phyloP scores from a whole-genome alignment of 1,284 basidiomycete genomes.

The Ustilago bromivora region DNA sequence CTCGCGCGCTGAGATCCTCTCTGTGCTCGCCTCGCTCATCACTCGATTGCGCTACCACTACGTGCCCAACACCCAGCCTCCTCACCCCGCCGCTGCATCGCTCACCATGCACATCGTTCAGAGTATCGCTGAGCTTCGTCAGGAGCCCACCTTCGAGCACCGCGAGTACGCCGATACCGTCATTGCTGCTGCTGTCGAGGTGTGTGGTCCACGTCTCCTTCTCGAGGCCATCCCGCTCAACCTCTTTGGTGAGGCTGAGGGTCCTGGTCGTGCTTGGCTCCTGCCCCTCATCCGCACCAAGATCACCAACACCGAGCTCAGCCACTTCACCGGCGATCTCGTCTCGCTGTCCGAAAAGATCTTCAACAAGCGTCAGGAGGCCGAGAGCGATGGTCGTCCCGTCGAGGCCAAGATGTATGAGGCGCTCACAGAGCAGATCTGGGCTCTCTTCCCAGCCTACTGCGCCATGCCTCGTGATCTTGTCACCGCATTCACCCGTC shows the following conservation, averaged over 20 bases:
- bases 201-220: conserved; percentile 85
- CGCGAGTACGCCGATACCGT: conserved; percentile 88
- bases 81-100: conserved; percentile 73
- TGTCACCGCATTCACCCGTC: conserved; percentile 49
- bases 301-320: conserved; percentile 82
- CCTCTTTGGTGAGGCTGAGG: conserved; percentile 71
- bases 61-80: conserved; percentile 66
- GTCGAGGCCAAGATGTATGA: conserved; percentile 93
- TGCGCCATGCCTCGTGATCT: conserved; percentile 88
- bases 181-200: conserved; percentile 83
- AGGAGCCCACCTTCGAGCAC: conserved; percentile 86
- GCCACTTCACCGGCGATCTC: conserved; percentile 89
- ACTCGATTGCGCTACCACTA: conserved; percentile 58
- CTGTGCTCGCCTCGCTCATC: conserved; percentile 60
- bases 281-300: conserved; percentile 86
- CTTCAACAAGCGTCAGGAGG: conserved; percentile 76
- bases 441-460: conserved; percentile 78
- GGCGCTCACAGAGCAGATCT: conserved; percentile 90
- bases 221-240: conserved; percentile 85
- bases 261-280: conserved; percentile 86
- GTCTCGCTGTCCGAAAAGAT: conserved; percentile 93
- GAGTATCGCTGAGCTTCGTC: conserved; percentile 81
- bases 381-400: conserved; percentile 78
- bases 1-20: conserved; percentile 61
- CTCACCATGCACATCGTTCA: conserved; percentile 81